Evolutionary conservation across 352 stramenopile genomes (phyloP), one percentile per base, ranked within the genome.

Genomic region (Phytopythium cucurbitacearum): DNA sequence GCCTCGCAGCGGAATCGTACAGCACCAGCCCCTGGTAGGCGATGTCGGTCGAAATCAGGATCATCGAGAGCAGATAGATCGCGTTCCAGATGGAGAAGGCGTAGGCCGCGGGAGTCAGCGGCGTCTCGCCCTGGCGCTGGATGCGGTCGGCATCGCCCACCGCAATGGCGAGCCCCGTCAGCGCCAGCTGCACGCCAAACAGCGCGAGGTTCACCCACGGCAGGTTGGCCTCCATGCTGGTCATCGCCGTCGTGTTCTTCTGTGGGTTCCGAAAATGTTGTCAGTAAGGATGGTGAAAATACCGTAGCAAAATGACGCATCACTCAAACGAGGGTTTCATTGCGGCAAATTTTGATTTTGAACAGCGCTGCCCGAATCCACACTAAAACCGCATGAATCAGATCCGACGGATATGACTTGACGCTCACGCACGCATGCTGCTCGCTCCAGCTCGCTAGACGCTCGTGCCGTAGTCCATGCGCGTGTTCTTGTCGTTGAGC

Each of bases 11-110:
- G 51, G 59, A 60, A 47, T 67, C 57, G 68, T 74, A 85, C 55
- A 91, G 60, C 51, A 66, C 73, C 5, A 82, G 55, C 32, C 57
- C 59, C 12, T 73, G 67, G 48, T 72, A 78, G 32, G 76, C 68
- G 33, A 80, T 67, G 61, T 91, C 77, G 32, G 64, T 74, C 58
- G 65, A 62, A 7, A 85, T 60, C 53, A 85, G 70, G 45, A 82
- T 68, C 40, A 74, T 75, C 53, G 66, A 71, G 48, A 84, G 60
- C 59, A 85, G 52, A 58, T 89, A 85, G 65, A 91, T 87, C 53
- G 65, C 39, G 53, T 71, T 73, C 76, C 78, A 89, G 56, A 91
- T 83, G 21, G 67, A 73, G 62, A 88, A 89, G 13, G 66, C 71
- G 53, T 69, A 83, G 12, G 44, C 40, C 7, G 74, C 74, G 0